phyloP scores from a whole-genome alignment of 805 yeast genomes.

The Isabelozyma pseudorhagii region DNA sequence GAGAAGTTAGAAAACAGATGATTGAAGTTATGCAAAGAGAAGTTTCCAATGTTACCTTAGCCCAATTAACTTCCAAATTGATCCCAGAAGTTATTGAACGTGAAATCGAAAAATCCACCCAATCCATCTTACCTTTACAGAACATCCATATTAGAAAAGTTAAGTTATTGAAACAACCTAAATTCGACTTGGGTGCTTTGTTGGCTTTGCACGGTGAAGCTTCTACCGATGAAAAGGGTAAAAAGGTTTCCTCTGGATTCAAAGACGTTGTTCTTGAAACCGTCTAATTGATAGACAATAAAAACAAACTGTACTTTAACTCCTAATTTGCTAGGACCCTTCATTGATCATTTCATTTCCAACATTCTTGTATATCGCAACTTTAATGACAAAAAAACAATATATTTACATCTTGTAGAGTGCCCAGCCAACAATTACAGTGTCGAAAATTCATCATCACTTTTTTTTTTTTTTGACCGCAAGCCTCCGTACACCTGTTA shows the following conservation, averaged over 20 bases:
- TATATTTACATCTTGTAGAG: too few species aligned
- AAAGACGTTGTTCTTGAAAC: constrained; percentile 95
- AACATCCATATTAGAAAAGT: constrained; percentile 97
- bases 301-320: not conserved
- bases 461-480: too few species aligned
- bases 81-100: constrained; percentile 96
- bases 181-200: constrained; percentile 91
- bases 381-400: not conserved
- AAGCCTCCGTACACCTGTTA: too few species aligned
- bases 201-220: constrained; percentile 94
- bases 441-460: too few species aligned
- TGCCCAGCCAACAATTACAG: too few species aligned
- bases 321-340: not conserved
- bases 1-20: constrained; percentile 94
- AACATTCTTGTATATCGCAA: not conserved
- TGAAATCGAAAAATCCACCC: constrained; percentile 92
- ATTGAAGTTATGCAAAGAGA: constrained; percentile 90
- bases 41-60: constrained; percentile 85
- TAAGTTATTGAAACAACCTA: constrained; percentile 94
- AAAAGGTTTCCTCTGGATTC: constrained; percentile 93
- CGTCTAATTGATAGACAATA: constrained; percentile 48
- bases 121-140: constrained; percentile 90
- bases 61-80: constrained; percentile 92
- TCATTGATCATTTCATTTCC: not conserved
- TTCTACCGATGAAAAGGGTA: constrained; percentile 83